These are phyloP conservation scores for Pythium aphanidermatum DNA, from an alignment of 352 stramenopile species.

Conservation along the genomic window DNA sequence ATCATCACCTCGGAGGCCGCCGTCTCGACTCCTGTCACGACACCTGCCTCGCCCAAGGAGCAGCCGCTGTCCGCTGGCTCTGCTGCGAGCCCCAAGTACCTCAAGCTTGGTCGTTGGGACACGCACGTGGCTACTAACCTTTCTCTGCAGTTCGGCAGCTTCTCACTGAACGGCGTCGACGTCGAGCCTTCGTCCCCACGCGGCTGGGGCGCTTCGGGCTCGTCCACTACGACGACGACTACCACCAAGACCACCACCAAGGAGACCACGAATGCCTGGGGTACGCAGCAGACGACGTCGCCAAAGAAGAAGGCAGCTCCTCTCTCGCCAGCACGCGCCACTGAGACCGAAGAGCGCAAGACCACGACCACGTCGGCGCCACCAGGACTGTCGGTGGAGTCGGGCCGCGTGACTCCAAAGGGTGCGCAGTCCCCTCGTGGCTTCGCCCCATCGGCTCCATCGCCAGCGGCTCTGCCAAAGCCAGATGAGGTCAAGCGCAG, in stretches of 20 bases:
- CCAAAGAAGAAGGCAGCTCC: slow-evolving; percentile 60
- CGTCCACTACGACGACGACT: slow-evolving; percentile 28
- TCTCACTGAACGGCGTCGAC: slow-evolving; percentile 71
- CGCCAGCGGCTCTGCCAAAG: slow-evolving; percentile 80
- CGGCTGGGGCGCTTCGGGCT: slow-evolving; percentile 51
- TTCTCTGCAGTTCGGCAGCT: slow-evolving; percentile 85
- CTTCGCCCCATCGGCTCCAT: slow-evolving; percentile 69
- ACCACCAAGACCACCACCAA: slow-evolving; percentile 26
- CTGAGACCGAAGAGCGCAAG: slow-evolving; percentile 32
- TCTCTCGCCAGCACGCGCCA: slow-evolving; percentile 42
- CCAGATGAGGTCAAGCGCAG: slow-evolving; percentile 78
- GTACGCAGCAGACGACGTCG: slow-evolving; percentile 28
- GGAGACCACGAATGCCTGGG: slow-evolving; percentile 57
- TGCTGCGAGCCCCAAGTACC: slow-evolving; percentile 59
- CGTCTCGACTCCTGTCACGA: slow-evolving; percentile 32
- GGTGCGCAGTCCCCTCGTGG: slow-evolving; percentile 50
- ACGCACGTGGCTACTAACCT: slow-evolving; percentile 57
- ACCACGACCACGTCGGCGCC: slow-evolving; percentile 56
- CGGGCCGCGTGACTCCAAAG: slow-evolving; percentile 61
- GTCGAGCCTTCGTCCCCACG: slow-evolving; percentile 50
- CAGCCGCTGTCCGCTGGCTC: slow-evolving; percentile 27
- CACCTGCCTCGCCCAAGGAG: slow-evolving; percentile 62
- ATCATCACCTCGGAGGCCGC: slow-evolving; percentile 30
- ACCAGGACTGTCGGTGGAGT: slow-evolving; percentile 63
- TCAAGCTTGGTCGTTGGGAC: slow-evolving; percentile 85